These are phyloP conservation scores for Leucocoprinus birnbaumii DNA, from an alignment of 768 basidiomycete species.

Conservation along the genomic window DNA sequence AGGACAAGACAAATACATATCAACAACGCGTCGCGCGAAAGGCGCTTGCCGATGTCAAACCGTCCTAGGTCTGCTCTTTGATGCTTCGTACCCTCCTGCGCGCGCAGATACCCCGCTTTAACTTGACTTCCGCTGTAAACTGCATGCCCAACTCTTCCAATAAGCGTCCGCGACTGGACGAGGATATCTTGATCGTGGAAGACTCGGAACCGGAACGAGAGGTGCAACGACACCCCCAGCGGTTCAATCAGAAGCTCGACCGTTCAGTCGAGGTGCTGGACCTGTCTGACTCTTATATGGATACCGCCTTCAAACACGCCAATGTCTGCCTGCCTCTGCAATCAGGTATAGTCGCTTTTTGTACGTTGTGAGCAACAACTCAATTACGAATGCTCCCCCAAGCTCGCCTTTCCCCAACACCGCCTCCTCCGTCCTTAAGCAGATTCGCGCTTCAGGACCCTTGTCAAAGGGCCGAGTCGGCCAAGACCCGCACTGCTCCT, in stretches of 20 bases:
- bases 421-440: background rate
- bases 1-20: background rate
- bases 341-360: no score
- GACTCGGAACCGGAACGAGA: conserved; percentile 68
- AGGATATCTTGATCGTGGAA: conserved; percentile 43
- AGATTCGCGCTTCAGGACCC: background rate
- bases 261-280: conserved; percentile 15
- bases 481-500: background rate
- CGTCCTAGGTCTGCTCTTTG: no score
- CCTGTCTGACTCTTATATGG: no score
- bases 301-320: no score
- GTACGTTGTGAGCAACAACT: no score
- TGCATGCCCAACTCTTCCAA: no score
- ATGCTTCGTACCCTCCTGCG: no score
- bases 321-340: no score
- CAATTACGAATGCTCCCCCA: no score
- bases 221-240: conserved; percentile 32
- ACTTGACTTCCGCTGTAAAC: no score
- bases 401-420: background rate
- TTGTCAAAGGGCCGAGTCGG: background rate
- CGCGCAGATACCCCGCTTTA: no score
- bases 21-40: conserved; percentile 6
- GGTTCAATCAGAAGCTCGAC: background rate
- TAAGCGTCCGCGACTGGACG: conserved; percentile 1
- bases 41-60: no score